Conservation (phyloP, 169 alveolate species). For the Blepharisma undulans region DNA sequence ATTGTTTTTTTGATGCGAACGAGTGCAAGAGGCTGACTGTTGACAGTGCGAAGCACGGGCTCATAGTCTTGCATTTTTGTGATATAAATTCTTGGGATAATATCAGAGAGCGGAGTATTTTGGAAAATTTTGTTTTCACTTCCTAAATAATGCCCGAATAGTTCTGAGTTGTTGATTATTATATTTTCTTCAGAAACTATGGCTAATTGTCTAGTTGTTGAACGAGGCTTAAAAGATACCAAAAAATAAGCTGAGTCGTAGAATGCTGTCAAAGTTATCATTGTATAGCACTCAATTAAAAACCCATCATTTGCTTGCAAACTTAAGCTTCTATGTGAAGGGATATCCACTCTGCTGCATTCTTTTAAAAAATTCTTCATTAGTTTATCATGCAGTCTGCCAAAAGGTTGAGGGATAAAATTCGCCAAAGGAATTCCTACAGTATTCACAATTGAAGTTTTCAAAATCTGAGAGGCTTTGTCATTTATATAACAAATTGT, state of each 20-base stretch:
- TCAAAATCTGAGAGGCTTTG: background rate
- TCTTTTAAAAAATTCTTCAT: background rate
- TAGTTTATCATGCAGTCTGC: background rate
- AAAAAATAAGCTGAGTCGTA: background rate
- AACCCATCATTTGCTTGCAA: background rate
- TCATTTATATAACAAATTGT: background rate
- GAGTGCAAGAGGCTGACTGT: background rate
- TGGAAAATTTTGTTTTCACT: background rate
- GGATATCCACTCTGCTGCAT: background rate
- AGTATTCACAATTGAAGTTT: background rate
- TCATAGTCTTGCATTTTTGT: background rate
- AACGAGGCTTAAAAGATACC: background rate
- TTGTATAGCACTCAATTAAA: background rate
- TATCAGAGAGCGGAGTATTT: background rate
- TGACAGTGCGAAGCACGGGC: background rate
- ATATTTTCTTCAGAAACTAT: background rate
- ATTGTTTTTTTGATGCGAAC: background rate
- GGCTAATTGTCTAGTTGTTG: background rate
- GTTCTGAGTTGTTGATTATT: background rate
- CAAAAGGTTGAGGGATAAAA: background rate
- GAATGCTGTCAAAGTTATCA: background rate
- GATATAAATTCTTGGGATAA: background rate
- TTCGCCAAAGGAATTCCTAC: background rate
- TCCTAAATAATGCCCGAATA: background rate
- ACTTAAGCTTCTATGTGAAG: background rate